Evolutionary conservation across 2,329 filamentous ascomycete genomes (phyloP).

Genomic region (Neopestalotiopsis rosae): DNA sequence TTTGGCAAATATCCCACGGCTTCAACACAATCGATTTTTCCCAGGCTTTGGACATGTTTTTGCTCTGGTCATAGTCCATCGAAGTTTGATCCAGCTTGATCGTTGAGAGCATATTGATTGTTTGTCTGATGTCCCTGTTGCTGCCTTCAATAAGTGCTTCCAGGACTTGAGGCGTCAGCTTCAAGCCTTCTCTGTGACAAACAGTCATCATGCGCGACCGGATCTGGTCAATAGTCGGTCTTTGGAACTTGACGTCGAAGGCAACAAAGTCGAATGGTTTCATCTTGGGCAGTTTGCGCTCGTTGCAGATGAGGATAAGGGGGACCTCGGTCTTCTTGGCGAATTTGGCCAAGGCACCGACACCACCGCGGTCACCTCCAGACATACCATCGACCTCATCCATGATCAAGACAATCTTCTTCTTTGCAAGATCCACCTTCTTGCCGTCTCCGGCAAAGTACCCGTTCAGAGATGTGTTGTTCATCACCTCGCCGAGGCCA

Average conservation of each 20-base stretch:
- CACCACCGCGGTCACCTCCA: slow-evolving; percentile 92
- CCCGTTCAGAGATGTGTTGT: slow-evolving; percentile 89
- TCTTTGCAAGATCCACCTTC: slow-evolving; percentile 79
- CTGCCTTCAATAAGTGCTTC: slow-evolving; percentile 95
- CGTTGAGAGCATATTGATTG: slow-evolving; percentile 98
- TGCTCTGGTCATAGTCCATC: slow-evolving; percentile 85
- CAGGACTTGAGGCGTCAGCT: slow-evolving; percentile 80
- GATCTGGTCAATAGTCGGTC: slow-evolving; percentile 90
- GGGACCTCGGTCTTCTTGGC: slow-evolving; percentile 96
- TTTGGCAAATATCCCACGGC: slow-evolving; percentile 96
- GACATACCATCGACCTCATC: slow-evolving; percentile 99
- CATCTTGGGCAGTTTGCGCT: slow-evolving; percentile 93
- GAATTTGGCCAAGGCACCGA: slow-evolving; percentile 90
- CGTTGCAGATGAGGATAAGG: slow-evolving; percentile 97
- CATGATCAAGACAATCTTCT: slow-evolving; percentile 97
- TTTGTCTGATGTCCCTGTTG: slow-evolving; percentile 93
- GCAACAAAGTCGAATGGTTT: slow-evolving; percentile 92
- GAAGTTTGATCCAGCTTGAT: slow-evolving; percentile 84
- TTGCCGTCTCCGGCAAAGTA: slow-evolving; percentile 88
- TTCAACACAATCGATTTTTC: slow-evolving; percentile 97
- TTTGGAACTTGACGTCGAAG: slow-evolving; percentile 84
- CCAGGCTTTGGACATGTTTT: slow-evolving; percentile 96
- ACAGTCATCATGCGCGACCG: slow-evolving; percentile 94
- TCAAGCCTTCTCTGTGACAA: slow-evolving; percentile 88
- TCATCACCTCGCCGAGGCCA: slow-evolving; percentile 86